These are phyloP conservation scores for Gynochthodes officinalis DNA, from an alignment of 257 asterid species.

Conservation along the genomic window DNA sequence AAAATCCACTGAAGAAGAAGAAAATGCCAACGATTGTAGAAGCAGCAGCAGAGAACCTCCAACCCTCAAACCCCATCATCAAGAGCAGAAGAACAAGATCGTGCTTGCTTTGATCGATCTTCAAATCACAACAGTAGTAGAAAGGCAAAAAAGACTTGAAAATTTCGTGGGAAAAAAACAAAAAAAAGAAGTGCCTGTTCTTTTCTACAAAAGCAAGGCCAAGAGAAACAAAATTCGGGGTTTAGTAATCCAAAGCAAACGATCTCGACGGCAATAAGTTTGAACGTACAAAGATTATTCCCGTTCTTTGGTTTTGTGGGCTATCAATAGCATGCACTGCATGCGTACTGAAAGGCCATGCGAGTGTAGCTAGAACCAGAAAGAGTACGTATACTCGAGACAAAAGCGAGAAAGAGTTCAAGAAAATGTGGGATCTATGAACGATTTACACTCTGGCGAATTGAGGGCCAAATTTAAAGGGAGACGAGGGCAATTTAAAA, in stretches of 20 bases:
- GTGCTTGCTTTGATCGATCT: not conserved
- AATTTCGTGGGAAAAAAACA: too few relatives aligned
- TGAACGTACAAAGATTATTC: slow-evolving; percentile 13
- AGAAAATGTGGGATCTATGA: slow-evolving; percentile 13
- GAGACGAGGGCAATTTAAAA: too few relatives aligned
- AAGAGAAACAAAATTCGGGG: not conserved
- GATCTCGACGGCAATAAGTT: slow-evolving; percentile 9
- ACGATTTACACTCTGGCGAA: not conserved
- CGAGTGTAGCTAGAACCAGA: too few relatives aligned
- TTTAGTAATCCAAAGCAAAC: slow-evolving; percentile 6
- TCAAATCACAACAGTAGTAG: too few relatives aligned
- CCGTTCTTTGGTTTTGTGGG: not conserved
- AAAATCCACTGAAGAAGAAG: slow-evolving; percentile 46
- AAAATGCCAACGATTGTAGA: slow-evolving; percentile 38
- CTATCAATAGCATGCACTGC: not conserved
- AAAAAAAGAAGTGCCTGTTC: too few relatives aligned
- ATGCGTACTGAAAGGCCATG: too few relatives aligned
- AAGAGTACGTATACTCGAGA: too few relatives aligned
- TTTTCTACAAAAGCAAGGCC: too few relatives aligned
- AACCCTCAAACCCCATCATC: slow-evolving; percentile 17
- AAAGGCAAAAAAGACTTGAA: too few relatives aligned
- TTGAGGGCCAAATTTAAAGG: not conserved
- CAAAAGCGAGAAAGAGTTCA: not conserved
- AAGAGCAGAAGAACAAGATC: not conserved
- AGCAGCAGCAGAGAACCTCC: slow-evolving; percentile 27